Base-by-base conservation (phyloP, 2,329 filamentous ascomycete genomes). In the Hypoxylon sp. region DNA sequence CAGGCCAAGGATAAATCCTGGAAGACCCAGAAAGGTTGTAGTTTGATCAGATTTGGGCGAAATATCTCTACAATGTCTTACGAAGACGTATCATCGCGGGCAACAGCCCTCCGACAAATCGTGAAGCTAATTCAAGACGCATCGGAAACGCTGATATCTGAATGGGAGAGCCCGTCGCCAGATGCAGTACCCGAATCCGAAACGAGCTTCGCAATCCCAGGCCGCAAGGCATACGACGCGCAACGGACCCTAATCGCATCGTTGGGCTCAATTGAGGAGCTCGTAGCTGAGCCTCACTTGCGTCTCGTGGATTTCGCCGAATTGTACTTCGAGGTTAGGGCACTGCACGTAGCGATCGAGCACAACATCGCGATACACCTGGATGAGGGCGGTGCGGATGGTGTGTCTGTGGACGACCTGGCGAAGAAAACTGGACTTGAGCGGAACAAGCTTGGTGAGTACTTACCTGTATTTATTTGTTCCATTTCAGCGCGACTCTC, bases 261-360 rank as follows among this genome's bases (percentile, higher is more conserved):
- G 2, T 15, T 63, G 7, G 60, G 58, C 4, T 52, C 55, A 11
- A 50, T 61, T 13, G 55, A 63, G 43, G 58, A 61, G 41, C 58
- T 63, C 13, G 49, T 56, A 11, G 47, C 42, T 13, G 54, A 57
- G 3, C 60, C 60, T 2, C 49, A 54, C 32, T 31, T 55, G 9
- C 58, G 59, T 7, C 50, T 63, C 6, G 45, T 63, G 16, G 56
- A 58, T 17, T 52, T 60, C 17, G 43, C 55, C 16, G 54, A 53
- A 19, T 21, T 52, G 21, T 61, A 57, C 38, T 52, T 59, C 12
- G 54, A 58, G 26, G 48, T 54, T 23, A 50, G 60, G 8, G 48
- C 58, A 9, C 53, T 63, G 7, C 60, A 63, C 11, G 35, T 63
- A 16, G 58, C 51, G 7, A 43, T 55, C 12, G 44, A 63, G 4